Percentiles rank a stretch among this genome's conserved stretches.
phyloP scores from a whole-genome alignment of 2,329 filamentous ascomycete genomes.

The Nemania abortiva region DNA sequence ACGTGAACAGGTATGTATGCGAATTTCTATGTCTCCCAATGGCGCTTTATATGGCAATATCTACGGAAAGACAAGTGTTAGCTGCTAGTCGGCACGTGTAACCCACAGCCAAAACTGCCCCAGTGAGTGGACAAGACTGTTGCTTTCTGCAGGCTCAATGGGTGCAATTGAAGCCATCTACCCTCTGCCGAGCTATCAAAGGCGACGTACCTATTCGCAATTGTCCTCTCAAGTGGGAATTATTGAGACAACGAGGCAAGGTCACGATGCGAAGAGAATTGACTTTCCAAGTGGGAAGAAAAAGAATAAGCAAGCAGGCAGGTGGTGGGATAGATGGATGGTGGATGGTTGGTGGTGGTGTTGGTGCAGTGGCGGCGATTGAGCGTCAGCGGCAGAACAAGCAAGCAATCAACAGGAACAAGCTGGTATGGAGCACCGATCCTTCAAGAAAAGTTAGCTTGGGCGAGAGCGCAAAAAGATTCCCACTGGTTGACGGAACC shows the following conservation, averaged over 20 bases:
- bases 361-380: slow-evolving; percentile 27
- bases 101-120: slow-evolving; percentile 7
- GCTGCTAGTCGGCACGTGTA: slow-evolving; percentile 32
- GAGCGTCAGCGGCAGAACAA: slow-evolving; percentile 25
- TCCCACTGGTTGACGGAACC: slow-evolving; percentile 25
- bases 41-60: slow-evolving; percentile 36
- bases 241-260: slow-evolving; percentile 28
- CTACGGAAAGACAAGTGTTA: slow-evolving; percentile 41
- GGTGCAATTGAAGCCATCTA: slow-evolving; percentile 10
- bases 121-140: slow-evolving; percentile 11
- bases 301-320: slow-evolving; percentile 29
- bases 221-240: slow-evolving; percentile 42
- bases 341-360: slow-evolving; percentile 20
- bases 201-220: slow-evolving; percentile 34
- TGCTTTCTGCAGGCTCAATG: slow-evolving; percentile 13
- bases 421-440: slow-evolving; percentile 34
- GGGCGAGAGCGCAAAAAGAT: slow-evolving; percentile 16
- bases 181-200: slow-evolving; percentile 4
- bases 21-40: slow-evolving; percentile 39
- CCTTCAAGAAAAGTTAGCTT: slow-evolving; percentile 35
- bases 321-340: slow-evolving; percentile 32
- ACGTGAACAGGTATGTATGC: slow-evolving; percentile 47
- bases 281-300: slow-evolving; percentile 37
- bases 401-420: slow-evolving; percentile 24
- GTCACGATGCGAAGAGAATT: slow-evolving; percentile 40